Evolutionary conservation across 352 stramenopile species (phyloP), one percentile per base, ranked within the genome.

Genomic region (Globisporangium cystogenes): DNA sequence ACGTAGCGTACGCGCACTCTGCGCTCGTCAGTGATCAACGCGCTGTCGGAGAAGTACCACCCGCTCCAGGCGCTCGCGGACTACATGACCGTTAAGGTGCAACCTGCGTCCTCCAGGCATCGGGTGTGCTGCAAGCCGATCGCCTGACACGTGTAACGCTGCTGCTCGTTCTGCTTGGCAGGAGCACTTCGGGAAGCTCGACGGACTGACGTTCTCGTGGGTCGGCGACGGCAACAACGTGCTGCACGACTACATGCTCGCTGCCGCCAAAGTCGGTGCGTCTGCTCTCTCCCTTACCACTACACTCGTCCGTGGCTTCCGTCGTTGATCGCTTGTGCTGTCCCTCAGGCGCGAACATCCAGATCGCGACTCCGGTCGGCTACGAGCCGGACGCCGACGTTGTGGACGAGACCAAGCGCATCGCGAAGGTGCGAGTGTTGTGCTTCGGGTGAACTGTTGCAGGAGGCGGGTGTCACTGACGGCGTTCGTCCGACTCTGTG

Each of bases 221-320:
- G 96, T 99, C 47, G 97, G 97, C 53, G 97, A 99, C 63, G 96
- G 96, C 50, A 99, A 99, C 77, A 99, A 99, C 51, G 90, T 98
- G 27, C 68, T 97, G 42, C 96, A 99, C 61, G 96, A 99, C 67
- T 94, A 98, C 53, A 98, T 99, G 94, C 70, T 98, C 16, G 96
- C 96, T 33, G 87, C 85, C 4, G 84, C 83, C 23, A 91, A 92
- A 65, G 67, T 89, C 57, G 81, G 76, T 64, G 93, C 88, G 77
- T 51, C 12, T 49, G 18, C 42, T 27, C 42, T 14, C 21, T 18
- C n/a, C n/a, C n/a, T n/a, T n/a, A n/a, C n/a, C n/a, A n/a, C n/a
- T n/a, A n/a, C n/a, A n/a, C n/a, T n/a, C n/a, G n/a, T n/a, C n/a
- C n/a, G n/a, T n/a, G n/a, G n/a, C n/a, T n/a, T n/a, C n/a, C n/a